phyloP scores from a whole-genome alignment of 2,329 filamentous ascomycete species.

The Ascochyta lentis region DNA sequence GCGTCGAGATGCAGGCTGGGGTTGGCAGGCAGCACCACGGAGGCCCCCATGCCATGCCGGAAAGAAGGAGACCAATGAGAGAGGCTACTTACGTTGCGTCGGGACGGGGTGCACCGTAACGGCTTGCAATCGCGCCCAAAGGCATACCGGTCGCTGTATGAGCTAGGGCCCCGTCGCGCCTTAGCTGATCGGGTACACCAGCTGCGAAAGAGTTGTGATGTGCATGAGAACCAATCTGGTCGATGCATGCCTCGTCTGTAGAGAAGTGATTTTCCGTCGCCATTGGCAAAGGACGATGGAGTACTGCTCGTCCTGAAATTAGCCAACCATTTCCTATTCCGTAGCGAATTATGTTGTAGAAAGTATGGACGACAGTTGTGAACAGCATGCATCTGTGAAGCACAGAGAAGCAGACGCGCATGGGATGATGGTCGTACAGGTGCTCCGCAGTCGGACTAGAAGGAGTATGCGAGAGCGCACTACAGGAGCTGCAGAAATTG shows the following conservation, averaged over 20 bases:
- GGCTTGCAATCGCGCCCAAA: constrained; percentile 56
- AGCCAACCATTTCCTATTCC: constrained; percentile 45
- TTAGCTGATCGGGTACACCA: constrained; percentile 56
- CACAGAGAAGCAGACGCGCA: constrained; percentile 33
- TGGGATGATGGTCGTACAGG: constrained; percentile 45
- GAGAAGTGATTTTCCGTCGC: constrained; percentile 52
- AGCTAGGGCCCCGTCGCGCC: constrained; percentile 58
- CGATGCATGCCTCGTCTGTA: constrained; percentile 55
- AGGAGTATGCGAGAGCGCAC: constrained; percentile 43
- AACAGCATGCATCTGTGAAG: constrained; percentile 46
- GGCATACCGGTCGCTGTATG: constrained; percentile 55
- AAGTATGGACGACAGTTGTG: constrained; percentile 47
- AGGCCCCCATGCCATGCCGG: constrained; percentile 41
- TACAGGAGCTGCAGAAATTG: constrained; percentile 40
- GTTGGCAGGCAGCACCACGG: constrained; percentile 49
- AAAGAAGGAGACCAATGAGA: constrained; percentile 49
- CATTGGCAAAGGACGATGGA: constrained; percentile 52
- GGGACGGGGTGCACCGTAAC: constrained; percentile 61
- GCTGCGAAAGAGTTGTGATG: constrained; percentile 53
- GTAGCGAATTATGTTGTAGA: constrained; percentile 38
- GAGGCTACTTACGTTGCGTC: constrained; percentile 61
- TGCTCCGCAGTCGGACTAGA: constrained; percentile 45
- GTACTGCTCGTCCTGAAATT: constrained; percentile 52
- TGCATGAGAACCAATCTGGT: constrained; percentile 54
- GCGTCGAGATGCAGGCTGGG: constrained; percentile 47